Evolutionary conservation across 768 basidiomycete species (phyloP).

Genomic region (Boletellus sp.): DNA sequence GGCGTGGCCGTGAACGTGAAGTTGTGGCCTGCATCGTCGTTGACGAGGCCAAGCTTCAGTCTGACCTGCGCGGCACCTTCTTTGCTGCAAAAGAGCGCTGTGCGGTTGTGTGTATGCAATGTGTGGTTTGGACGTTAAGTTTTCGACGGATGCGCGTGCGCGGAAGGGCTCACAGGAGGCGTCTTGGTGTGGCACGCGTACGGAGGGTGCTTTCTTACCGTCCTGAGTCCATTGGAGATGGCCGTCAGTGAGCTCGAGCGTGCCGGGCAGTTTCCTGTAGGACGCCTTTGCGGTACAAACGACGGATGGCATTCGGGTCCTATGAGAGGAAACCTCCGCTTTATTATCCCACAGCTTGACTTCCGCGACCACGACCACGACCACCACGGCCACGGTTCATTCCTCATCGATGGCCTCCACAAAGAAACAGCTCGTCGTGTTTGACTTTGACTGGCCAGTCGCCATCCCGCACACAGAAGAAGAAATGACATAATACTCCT

Average conservation of each 20-base stretch:
- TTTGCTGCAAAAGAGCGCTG: slow-evolving; percentile 85
- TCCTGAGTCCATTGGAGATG: slow-evolving; percentile 81
- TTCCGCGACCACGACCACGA: neutral
- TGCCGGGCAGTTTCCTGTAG: slow-evolving; percentile 79
- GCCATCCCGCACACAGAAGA: neutral
- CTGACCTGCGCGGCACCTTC: slow-evolving; percentile 76
- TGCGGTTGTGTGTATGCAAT: slow-evolving; percentile 40
- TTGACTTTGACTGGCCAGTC: slow-evolving; percentile 92
- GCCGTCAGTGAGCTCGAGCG: slow-evolving; percentile 68
- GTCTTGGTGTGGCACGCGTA: slow-evolving; percentile 58
- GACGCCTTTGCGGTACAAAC: slow-evolving; percentile 72
- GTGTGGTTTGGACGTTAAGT: neutral
- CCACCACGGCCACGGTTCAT: neutral
- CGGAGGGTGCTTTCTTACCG: slow-evolving; percentile 58
- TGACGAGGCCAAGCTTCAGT: slow-evolving; percentile 67
- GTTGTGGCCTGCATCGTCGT: slow-evolving; percentile 72
- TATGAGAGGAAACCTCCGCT: no score
- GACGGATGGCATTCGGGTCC: slow-evolving; percentile 52
- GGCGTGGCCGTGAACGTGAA: slow-evolving; percentile 73
- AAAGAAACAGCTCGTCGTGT: slow-evolving; percentile 77
- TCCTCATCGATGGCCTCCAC: slow-evolving; percentile 17
- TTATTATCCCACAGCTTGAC: neutral
- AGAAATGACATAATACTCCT: neutral
- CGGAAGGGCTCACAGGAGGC: slow-evolving; percentile 48
- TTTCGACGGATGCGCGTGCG: neutral